Evolutionary conservation across 768 basidiomycete species (phyloP), one percentile per base, ranked within the genome.

Genomic region (Flagelloscypha sp.): DNA sequence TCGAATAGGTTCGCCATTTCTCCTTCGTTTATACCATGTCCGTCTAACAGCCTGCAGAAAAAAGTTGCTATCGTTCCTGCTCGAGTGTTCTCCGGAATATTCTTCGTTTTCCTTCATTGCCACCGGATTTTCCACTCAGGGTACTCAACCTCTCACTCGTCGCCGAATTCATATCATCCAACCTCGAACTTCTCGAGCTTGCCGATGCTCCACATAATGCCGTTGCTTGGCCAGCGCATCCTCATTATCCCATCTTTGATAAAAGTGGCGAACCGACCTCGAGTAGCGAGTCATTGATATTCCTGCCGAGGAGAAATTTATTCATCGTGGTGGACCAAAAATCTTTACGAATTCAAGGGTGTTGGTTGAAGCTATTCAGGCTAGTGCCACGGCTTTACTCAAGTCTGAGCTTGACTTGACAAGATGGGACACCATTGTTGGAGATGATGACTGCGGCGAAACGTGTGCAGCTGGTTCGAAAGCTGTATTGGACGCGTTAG

Each of bases 361-460:
- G 10, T 25, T 38, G 18, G 21, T 19, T 13, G 18, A 28, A 11
- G 30, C 30, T 6, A 38, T 38, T 23, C 12, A 20, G 20, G 13
- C 33, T 11, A 31, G 37, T 6, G 37, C 37, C 12, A 20, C 31
- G 31, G 48, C 54, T 2, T 62, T 78, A 18, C 58, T 78, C 12
- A 45, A 41, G 4, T 63, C 65, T 6, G 69, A 74, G 43, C 53
- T 56, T 3, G 70, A 74, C 9, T 56, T 81, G 45, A 80, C 78
- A 3, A 54, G 60, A 22, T 76, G 64, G 47, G 79, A 80, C 49
- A 75, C 73, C 7, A 57, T 78, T 18, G 62, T 72, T 6, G 76
- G 78, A 18, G 77, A 80, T 51, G 78, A 76, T 5, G 76, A 79
- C 48, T 76, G 75, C 30, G 76, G 78, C 7, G 56, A 68, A 24